A percentile compares a stretch with the other conserved stretches of the same genome.
phyloP scores from a whole-genome alignment of 2,329 filamentous ascomycete genomes.

The Fusarium sp. region DNA sequence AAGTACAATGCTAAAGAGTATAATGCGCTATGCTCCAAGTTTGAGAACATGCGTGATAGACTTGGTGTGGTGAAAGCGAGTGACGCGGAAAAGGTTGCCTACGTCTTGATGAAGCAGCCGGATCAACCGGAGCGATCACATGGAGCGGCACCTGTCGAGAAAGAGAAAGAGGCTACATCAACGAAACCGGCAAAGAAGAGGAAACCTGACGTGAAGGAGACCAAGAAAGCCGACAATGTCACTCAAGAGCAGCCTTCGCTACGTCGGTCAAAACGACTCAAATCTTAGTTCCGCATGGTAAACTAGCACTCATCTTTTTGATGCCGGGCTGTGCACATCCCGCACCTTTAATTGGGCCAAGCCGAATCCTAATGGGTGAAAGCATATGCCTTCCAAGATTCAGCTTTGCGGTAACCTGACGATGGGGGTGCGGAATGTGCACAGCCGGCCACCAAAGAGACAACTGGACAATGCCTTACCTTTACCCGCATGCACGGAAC shows the following conservation, averaged over 20 bases:
- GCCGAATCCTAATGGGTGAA: background rate
- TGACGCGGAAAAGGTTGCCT: constrained; percentile 77
- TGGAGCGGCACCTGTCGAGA: constrained; percentile 10
- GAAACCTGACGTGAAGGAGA: constrained; percentile 23
- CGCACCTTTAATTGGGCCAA: background rate
- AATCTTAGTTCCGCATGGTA: constrained; percentile 14
- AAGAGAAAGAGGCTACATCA: constrained; percentile 15
- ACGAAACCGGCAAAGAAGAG: constrained; percentile 37
- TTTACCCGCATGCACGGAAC: background rate
- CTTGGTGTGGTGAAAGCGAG: constrained; percentile 68
- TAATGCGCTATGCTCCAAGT: constrained; percentile 60
- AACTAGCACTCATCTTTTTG: background rate
- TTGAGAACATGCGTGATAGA: constrained; percentile 58
- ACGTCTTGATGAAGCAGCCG: constrained; percentile 68
- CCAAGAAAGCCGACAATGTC: constrained; percentile 24
- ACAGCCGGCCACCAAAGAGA: background rate
- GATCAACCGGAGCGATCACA: constrained; percentile 19
- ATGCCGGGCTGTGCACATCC: background rate
- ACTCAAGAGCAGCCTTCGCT: constrained; percentile 28
- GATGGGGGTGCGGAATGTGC: background rate
- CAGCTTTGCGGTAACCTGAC: background rate
- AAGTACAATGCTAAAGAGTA: constrained; percentile 81
- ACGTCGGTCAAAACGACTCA: constrained; percentile 45
- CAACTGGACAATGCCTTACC: background rate
- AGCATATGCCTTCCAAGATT: background rate